phyloP scores from a whole-genome alignment of 805 yeast species.

The Yarrowia divulgata region DNA sequence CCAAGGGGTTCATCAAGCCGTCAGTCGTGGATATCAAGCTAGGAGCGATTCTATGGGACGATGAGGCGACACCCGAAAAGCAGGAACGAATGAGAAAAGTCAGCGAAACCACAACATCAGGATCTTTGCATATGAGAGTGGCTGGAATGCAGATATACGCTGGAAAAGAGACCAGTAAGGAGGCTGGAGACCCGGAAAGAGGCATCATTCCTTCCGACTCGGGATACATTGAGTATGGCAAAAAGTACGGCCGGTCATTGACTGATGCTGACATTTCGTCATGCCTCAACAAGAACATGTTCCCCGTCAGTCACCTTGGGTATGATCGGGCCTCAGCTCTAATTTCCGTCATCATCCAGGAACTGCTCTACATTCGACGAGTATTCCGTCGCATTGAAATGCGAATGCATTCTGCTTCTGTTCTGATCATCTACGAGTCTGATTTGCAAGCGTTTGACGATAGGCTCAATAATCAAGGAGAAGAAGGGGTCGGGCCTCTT shows the following conservation, averaged over 20 bases:
- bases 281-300: slow-evolving; percentile 31
- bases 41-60: slow-evolving; percentile 75
- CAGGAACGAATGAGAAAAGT: slow-evolving; percentile 66
- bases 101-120: slow-evolving; percentile 77
- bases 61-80: slow-evolving; percentile 63
- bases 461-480: slow-evolving; percentile 46
- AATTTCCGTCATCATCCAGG: slow-evolving; percentile 57
- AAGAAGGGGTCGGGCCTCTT: slow-evolving; percentile 51
- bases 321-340: slow-evolving; percentile 50
- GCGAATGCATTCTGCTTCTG: slow-evolving; percentile 72
- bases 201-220: slow-evolving; percentile 5
- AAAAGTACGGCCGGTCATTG: slow-evolving; percentile 73
- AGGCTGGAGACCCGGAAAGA: background rate
- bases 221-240: slow-evolving; percentile 62
- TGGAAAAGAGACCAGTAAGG: slow-evolving; percentile 39
- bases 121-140: slow-evolving; percentile 73
- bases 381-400: slow-evolving; percentile 69
- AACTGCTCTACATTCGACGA: slow-evolving; percentile 71
- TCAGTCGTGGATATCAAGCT: slow-evolving; percentile 83
- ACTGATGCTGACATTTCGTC: slow-evolving; percentile 41
- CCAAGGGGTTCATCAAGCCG: slow-evolving; percentile 68
- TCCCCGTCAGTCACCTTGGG: slow-evolving; percentile 41
- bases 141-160: slow-evolving; percentile 82
- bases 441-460: slow-evolving; percentile 63
- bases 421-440: slow-evolving; percentile 77